Percentiles rank a stretch among this genome's conserved stretches.
These are phyloP conservation scores for Amoebophrya sp. DNA, from an alignment of 169 alveolate genomes.

Conservation along the genomic window DNA sequence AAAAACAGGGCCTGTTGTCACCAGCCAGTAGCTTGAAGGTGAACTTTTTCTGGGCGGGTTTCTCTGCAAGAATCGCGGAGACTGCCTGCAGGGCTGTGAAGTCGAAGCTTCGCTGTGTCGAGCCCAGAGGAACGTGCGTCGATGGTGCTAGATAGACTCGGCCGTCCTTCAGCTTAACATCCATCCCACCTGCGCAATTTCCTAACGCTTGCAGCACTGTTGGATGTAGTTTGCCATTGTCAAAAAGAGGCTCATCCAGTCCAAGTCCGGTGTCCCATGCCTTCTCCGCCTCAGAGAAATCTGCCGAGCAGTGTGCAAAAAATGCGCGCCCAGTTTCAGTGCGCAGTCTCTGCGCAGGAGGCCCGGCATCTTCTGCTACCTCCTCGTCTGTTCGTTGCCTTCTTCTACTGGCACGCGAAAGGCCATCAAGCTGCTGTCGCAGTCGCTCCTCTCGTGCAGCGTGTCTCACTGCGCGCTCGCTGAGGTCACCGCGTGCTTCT, in stretches of 20 bases:
- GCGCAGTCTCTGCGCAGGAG: background rate
- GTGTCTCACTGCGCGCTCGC: too few relatives aligned
- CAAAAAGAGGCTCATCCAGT: background rate
- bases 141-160: background rate
- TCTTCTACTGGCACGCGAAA: background rate
- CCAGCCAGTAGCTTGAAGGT: background rate
- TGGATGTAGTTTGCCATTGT: background rate
- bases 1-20: background rate
- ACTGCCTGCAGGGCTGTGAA: background rate
- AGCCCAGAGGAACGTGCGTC: background rate
- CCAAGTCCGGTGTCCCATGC: background rate
- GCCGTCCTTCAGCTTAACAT: background rate
- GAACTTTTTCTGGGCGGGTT: background rate
- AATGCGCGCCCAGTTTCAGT: background rate
- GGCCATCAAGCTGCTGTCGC: background rate
- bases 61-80: background rate
- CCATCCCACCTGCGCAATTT: background rate
- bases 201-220: background rate
- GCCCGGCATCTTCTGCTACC: background rate
- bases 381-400: background rate
- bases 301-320: background rate
- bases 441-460: background rate
- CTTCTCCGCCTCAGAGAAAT: background rate
- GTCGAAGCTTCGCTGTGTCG: background rate
- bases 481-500: too few relatives aligned